Conservation (phyloP, 2,329 filamentous ascomycete genomes). For the Aspergillus luchuensis region DNA sequence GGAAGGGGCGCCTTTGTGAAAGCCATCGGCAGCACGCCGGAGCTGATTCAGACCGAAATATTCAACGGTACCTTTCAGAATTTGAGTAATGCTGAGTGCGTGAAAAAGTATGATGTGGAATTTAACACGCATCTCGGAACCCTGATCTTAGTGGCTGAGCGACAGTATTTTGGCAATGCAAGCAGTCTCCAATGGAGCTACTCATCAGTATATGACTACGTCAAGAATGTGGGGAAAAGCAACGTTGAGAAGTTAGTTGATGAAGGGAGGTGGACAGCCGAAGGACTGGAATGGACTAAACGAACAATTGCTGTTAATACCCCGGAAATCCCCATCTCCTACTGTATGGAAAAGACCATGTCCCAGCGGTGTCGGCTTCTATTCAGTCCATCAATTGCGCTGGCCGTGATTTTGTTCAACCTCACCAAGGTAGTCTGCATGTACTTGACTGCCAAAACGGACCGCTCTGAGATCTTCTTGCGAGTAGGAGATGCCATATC, state of each 20-base stretch:
- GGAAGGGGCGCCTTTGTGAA: neutral
- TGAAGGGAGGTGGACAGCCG: neutral
- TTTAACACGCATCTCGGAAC: slow-evolving; percentile 10
- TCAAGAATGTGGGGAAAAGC: neutral
- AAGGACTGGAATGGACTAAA: neutral
- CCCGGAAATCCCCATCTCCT: neutral
- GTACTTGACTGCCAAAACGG: slow-evolving; percentile 1
- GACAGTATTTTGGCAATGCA: neutral
- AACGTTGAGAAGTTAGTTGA: neutral
- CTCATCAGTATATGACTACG: neutral
- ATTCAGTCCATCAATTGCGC: slow-evolving; percentile 10
- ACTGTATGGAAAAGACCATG: slow-evolving; percentile 8
- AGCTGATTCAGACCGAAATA: neutral
- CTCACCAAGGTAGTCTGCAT: slow-evolving; percentile 13
- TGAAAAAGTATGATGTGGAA: slow-evolving; percentile 7
- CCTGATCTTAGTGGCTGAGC: slow-evolving; percentile 1
- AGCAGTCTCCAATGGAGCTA: neutral
- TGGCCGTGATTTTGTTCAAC: slow-evolving; percentile 10
- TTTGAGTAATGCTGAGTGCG: neutral
- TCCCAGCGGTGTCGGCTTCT: slow-evolving; percentile 13
- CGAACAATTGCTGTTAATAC: no score
- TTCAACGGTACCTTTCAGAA: slow-evolving; percentile 12
- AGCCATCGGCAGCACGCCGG: slow-evolving; percentile 3
- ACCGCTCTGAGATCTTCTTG: slow-evolving; percentile 13
- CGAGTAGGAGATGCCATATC: slow-evolving; percentile 29